Percentiles rank a stretch among this genome's conserved stretches.
phyloP scores from a whole-genome alignment of 1,139 yeast species.

The Kurtzmaniella natalensis region DNA sequence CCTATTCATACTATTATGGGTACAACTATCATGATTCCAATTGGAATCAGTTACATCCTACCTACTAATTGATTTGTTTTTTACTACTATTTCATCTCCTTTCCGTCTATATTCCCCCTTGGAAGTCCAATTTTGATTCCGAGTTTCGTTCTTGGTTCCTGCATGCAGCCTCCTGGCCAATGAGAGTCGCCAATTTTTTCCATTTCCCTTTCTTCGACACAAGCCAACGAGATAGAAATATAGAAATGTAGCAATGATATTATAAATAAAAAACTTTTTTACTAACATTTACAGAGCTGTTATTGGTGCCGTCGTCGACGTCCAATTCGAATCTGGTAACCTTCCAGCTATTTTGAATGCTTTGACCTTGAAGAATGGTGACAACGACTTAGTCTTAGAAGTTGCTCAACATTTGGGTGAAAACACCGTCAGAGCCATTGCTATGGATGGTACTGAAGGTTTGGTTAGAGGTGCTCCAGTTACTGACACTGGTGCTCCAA shows the following conservation, averaged over 20 bases:
- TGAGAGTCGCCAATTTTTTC: conserved; percentile 1
- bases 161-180: not conserved
- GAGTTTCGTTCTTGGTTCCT: too few species aligned
- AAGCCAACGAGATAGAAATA: too few species aligned
- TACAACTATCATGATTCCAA: too few species aligned
- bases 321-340: conserved; percentile 96
- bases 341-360: conserved; percentile 98
- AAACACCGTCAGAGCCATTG: conserved; percentile 99
- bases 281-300: conserved; percentile 68
- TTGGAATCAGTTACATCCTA: too few species aligned
- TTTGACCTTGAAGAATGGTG: conserved; percentile 73
- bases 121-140: too few species aligned
- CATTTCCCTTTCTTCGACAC: too few species aligned
- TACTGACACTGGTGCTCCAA: conserved; percentile 95
- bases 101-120: too few species aligned
- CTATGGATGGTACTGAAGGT: conserved; percentile 99
- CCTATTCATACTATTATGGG: too few species aligned
- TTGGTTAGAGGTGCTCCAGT: conserved; percentile 95
- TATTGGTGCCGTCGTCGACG: conserved; percentile 99
- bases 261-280: too few species aligned
- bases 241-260: too few species aligned
- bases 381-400: conserved; percentile 80
- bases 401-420: conserved; percentile 99
- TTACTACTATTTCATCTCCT: too few species aligned
- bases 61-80: too few species aligned